Evolutionary conservation across 2,329 filamentous ascomycete species (phyloP).

Genomic region (Arthroderma uncinatum): DNA sequence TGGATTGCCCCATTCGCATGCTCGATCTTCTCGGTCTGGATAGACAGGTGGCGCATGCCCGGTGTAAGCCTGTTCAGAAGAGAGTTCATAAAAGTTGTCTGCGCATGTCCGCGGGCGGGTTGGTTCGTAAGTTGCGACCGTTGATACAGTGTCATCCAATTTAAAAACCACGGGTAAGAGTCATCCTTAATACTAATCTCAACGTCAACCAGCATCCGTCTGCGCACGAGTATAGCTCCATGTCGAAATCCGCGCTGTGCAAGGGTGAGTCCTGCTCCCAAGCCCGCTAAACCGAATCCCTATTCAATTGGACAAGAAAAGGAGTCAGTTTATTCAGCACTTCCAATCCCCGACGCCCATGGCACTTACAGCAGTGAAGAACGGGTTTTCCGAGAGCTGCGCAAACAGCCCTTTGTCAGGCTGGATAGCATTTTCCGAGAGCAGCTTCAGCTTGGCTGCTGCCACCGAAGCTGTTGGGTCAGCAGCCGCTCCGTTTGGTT

Average conservation of each 20-base stretch:
- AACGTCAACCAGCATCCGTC: constrained; percentile 82
- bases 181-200: constrained; percentile 92
- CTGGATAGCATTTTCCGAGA: constrained; percentile 23
- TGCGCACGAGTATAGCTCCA: constrained; percentile 62
- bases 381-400: constrained; percentile 39
- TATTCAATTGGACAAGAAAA: constrained; percentile 20
- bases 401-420: constrained; percentile 33
- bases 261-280: constrained; percentile 71
- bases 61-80: constrained; percentile 49
- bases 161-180: constrained; percentile 85
- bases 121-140: constrained; percentile 44
- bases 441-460: constrained; percentile 26
- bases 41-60: constrained; percentile 52
- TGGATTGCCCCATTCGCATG: constrained; percentile 56
- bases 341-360: not conserved
- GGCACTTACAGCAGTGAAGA: constrained; percentile 39
- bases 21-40: constrained; percentile 52
- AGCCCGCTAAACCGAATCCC: constrained; percentile 80
- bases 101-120: constrained; percentile 35
- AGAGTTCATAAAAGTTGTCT: constrained; percentile 39
- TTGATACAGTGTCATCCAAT: constrained; percentile 84
- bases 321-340: not conserved
- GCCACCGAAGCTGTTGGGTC: constrained; percentile 11
- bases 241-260: constrained; percentile 65
- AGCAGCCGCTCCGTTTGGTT: constrained; percentile 24